These are phyloP conservation scores for Neospora caninum DNA, from an alignment of 169 alveolate genomes.

Conservation along the genomic window DNA sequence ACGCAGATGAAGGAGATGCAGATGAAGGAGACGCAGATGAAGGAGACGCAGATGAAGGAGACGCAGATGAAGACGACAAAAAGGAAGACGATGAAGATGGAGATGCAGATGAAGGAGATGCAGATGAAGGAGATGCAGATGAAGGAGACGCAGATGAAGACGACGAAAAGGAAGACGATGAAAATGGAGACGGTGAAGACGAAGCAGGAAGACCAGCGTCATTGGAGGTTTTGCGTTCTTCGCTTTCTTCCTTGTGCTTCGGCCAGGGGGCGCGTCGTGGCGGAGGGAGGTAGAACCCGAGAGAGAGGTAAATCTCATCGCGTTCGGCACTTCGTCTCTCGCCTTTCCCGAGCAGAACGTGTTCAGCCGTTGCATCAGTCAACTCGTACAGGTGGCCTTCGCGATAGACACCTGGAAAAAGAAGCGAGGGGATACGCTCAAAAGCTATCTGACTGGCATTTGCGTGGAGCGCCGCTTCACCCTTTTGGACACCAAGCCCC, in stretches of 20 bases:
- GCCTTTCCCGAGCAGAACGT: conserved; percentile 66
- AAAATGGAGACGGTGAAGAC: background rate
- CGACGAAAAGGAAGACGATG: background rate
- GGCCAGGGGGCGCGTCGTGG: background rate
- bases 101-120: background rate
- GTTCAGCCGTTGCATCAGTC: conserved; percentile 65
- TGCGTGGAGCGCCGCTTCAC: background rate
- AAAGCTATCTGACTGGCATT: background rate
- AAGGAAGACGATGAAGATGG: background rate
- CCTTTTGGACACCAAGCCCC: too few relatives aligned
- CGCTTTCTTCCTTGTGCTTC: background rate
- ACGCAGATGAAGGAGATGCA: background rate
- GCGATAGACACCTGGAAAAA: conserved; percentile 65
- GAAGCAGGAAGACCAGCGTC: background rate
- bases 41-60: background rate
- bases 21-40: background rate
- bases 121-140: too few relatives aligned
- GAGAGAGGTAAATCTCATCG: background rate
- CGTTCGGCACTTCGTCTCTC: conserved; percentile 35
- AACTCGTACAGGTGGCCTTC: conserved; percentile 65
- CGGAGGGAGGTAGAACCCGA: conserved; percentile 32
- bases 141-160: background rate
- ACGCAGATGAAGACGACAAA: background rate
- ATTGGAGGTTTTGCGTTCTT: background rate
- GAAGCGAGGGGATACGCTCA: background rate